A percentile compares a stretch with the other conserved stretches of the same genome.
Evolutionary conservation across 352 stramenopile genomes (phyloP).

Genomic region (Globisporangium perplexum): DNA sequence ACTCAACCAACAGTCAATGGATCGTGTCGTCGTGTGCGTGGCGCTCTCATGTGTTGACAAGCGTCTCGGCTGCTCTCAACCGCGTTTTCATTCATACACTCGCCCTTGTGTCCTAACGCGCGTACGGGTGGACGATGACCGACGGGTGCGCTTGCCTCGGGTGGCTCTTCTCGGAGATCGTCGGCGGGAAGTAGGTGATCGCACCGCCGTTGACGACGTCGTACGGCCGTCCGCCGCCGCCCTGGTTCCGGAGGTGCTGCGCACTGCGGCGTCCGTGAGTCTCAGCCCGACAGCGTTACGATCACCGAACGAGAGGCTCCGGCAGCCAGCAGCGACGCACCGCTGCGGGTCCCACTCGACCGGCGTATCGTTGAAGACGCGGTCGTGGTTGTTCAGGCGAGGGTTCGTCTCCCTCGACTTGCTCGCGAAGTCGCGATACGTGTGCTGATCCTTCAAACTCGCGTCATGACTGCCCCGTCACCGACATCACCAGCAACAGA

Average conservation of each 20-base stretch:
- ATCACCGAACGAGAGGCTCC: too few species aligned
- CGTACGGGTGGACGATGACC: constrained; percentile 59
- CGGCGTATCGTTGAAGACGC: constrained; percentile 67
- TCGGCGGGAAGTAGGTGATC: constrained; percentile 50
- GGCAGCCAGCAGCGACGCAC: constrained; percentile 17
- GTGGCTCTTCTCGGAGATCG: constrained; percentile 63
- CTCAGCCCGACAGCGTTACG: not conserved
- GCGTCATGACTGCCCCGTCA: constrained; percentile 25
- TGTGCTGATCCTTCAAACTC: constrained; percentile 17
- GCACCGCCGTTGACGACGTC: constrained; percentile 61
- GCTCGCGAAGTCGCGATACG: constrained; percentile 45
- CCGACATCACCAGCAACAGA: too few species aligned
- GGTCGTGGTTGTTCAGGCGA: constrained; percentile 40
- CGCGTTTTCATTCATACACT: too few species aligned
- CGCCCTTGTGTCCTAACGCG: constrained; percentile 19
- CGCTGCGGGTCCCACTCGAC: constrained; percentile 46
- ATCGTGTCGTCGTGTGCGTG: not conserved
- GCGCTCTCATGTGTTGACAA: not conserved
- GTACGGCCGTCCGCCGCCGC: constrained; percentile 46
- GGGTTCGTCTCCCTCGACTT: constrained; percentile 45
- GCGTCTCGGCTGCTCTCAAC: too few species aligned
- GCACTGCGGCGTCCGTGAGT: constrained; percentile 22
- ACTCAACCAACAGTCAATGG: not conserved
- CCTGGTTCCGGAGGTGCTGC: constrained; percentile 72
- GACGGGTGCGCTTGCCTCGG: constrained; percentile 60